These are phyloP conservation scores for Leccinum disarticulatum DNA, from an alignment of 768 basidiomycete genomes.

Conservation along the genomic window DNA sequence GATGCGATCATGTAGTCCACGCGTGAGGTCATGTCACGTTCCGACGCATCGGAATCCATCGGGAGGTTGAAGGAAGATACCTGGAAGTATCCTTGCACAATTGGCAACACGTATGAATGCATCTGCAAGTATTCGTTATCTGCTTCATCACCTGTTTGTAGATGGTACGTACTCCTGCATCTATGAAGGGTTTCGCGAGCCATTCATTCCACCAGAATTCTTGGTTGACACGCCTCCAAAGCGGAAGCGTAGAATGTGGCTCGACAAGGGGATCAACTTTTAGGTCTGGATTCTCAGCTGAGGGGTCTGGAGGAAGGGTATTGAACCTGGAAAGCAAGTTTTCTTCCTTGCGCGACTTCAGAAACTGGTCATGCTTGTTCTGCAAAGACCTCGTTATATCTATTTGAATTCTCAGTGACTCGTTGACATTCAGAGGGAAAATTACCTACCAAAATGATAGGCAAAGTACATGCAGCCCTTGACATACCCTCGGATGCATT, in stretches of 20 bases:
- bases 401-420: slow-evolving; percentile 28
- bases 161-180: slow-evolving; percentile 67
- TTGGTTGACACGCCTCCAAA: slow-evolving; percentile 88
- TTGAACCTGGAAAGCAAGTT: slow-evolving; percentile 61
- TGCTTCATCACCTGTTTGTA: background rate
- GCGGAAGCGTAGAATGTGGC: slow-evolving; percentile 73
- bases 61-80: slow-evolving; percentile 65
- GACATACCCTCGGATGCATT: slow-evolving; percentile 72
- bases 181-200: slow-evolving; percentile 80
- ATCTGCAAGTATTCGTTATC: slow-evolving; percentile 41
- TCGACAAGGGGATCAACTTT: slow-evolving; percentile 61
- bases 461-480: slow-evolving; percentile 92
- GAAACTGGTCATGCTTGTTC: slow-evolving; percentile 68
- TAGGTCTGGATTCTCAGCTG: slow-evolving; percentile 27
- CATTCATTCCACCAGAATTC: slow-evolving; percentile 98
- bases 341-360: slow-evolving; percentile 57
- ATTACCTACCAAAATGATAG: slow-evolving; percentile 70
- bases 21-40: slow-evolving; percentile 36
- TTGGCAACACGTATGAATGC: slow-evolving; percentile 82
- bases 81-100: slow-evolving; percentile 94
- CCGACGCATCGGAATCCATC: slow-evolving; percentile 36
- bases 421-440: background rate
- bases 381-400: slow-evolving; percentile 84
- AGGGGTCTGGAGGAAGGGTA: slow-evolving; percentile 40
- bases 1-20: slow-evolving; percentile 85